Evolutionary conservation across 495 filamentous ascomycete species (phyloP).

Genomic region (Penicillium canescens): DNA sequence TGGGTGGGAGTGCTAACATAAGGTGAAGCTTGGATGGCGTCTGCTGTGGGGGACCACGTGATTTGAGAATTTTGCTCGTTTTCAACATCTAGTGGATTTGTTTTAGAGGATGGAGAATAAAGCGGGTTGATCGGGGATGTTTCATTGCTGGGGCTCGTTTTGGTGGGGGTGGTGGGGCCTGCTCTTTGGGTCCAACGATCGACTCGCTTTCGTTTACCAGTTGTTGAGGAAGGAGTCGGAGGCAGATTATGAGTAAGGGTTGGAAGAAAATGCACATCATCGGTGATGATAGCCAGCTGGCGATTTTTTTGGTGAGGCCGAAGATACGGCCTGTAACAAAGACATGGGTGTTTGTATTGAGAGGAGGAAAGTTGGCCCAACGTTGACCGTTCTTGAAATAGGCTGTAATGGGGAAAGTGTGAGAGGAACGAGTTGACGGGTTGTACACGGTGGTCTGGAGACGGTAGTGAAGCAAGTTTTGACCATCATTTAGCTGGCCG

Average conservation of each 20-base stretch:
- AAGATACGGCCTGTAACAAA: slow-evolving; percentile 16
- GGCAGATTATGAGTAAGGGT: not conserved
- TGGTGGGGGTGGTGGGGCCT: not conserved
- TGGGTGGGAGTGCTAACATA: not conserved
- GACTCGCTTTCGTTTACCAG: slow-evolving; percentile 6
- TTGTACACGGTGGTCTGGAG: slow-evolving; percentile 17
- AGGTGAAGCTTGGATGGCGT: too few relatives aligned
- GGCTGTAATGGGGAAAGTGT: slow-evolving; percentile 14
- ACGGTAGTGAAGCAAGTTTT: slow-evolving; percentile 14
- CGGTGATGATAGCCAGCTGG: slow-evolving; percentile 13
- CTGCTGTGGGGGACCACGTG: too few relatives aligned
- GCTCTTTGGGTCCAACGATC: slow-evolving; percentile 10
- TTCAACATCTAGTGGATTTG: not conserved
- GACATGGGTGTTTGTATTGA: slow-evolving; percentile 1
- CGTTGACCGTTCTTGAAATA: slow-evolving; percentile 18
- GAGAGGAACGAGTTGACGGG: not conserved
- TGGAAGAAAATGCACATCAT: slow-evolving; percentile 20
- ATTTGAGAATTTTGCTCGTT: not conserved
- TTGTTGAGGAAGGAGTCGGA: slow-evolving; percentile 5
- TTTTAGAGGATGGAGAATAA: too few relatives aligned
- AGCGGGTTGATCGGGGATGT: too few relatives aligned
- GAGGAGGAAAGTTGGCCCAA: slow-evolving; percentile 11
- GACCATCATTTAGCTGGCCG: slow-evolving; percentile 9
- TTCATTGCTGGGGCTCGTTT: not conserved
- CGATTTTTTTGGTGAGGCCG: slow-evolving; percentile 16